A percentile compares a stretch with the other conserved stretches of the same genome.
Evolutionary conservation across 2,329 filamentous ascomycete species (phyloP).

Genomic region (Aspergillus transmontanensis): DNA sequence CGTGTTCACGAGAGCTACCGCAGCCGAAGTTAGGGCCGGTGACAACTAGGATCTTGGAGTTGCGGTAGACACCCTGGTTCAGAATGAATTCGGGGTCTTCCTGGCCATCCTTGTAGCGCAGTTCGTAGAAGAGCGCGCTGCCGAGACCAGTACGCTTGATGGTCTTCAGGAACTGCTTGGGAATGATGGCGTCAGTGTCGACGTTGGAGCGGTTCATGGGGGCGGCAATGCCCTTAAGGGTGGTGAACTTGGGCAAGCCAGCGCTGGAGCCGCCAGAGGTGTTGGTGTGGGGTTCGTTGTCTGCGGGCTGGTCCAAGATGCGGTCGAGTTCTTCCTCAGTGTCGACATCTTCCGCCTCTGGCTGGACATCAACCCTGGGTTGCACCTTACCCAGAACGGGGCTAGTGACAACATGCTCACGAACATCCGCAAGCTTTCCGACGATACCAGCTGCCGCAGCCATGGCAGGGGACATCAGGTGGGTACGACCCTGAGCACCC

Average conservation of each 20-base stretch:
- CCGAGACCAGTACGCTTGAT: conserved; percentile 97
- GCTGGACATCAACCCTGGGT: conserved; percentile 61
- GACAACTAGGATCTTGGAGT: conserved; percentile 85
- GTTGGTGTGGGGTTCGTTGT: conserved; percentile 67
- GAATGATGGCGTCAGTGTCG: conserved; percentile 99
- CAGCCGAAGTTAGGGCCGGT: conserved; percentile 96
- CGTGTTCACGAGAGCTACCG: conserved; percentile 89
- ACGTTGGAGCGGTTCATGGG: conserved; percentile 87
- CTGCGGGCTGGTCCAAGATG: conserved; percentile 64
- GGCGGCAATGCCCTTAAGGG: conserved; percentile 83
- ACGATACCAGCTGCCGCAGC: conserved; percentile 87
- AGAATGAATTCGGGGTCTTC: conserved; percentile 84
- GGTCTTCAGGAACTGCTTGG: conserved; percentile 98
- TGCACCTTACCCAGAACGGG: conserved; percentile 53
- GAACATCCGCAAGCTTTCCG: conserved; percentile 89
- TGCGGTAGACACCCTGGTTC: conserved; percentile 84
- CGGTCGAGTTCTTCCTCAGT: conserved; percentile 66
- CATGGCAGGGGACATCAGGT: conserved; percentile 97
- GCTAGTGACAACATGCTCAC: conserved; percentile 66
- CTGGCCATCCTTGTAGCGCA: conserved; percentile 75
- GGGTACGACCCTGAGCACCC: conserved; percentile 86
- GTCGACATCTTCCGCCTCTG: conserved; percentile 60
- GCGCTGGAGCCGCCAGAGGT: conserved; percentile 50
- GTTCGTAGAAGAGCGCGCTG: conserved; percentile 80
- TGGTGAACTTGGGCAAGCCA: conserved; percentile 81